Base-by-base conservation (phyloP, 148 eudicot genomes). In the Camellia granthamiana region DNA sequence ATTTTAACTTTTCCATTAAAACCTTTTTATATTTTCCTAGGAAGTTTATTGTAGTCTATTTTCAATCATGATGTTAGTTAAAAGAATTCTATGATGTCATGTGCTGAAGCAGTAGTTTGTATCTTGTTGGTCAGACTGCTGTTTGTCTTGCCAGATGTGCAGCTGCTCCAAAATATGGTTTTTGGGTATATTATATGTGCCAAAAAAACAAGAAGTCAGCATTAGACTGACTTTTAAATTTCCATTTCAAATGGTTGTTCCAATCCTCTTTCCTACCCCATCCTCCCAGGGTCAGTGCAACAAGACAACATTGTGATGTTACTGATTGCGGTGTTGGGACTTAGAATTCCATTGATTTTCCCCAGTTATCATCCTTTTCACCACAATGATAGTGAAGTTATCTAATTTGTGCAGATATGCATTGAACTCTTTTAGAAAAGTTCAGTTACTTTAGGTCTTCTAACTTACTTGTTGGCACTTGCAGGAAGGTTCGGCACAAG, bases 401-500 rank as follows among this genome's bases (percentile, higher is more conserved):
- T 61, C 3, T 30, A 16, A 18, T 42, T 46, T 8, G 38, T 30
- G 38, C 38, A 30, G 38, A 30, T 30, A 56, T 55, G 7, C 75
- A 52, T 11, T 72, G 77, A 30, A 14, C 47, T 38, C 12, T 51
- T 7, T 72, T 72, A 0, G 3, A 55, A 30, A 14, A 49, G 21
- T 30, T 63, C 56, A 47, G 12, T 15, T 61, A 49, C 23, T 80
- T 61, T 62, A 8, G 44, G 60, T 72, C 46, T 14, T 56, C n/a
- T 80, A 30, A 61, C 75, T 81, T 49, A 60, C 52, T 74, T 54
- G 46, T 59, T 82, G 76, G 30, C 68, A 81, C 81, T 74, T 89
- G 84, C 97, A 94, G 98, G 86, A 94, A 94, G 87, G 93, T 94
- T 72, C 93, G 98, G 18, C 98, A 94, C 85, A 92, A 92, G 83